Evolutionary conservation across 768 basidiomycete species (phyloP).

Genomic region (Leccinum variicolor): DNA sequence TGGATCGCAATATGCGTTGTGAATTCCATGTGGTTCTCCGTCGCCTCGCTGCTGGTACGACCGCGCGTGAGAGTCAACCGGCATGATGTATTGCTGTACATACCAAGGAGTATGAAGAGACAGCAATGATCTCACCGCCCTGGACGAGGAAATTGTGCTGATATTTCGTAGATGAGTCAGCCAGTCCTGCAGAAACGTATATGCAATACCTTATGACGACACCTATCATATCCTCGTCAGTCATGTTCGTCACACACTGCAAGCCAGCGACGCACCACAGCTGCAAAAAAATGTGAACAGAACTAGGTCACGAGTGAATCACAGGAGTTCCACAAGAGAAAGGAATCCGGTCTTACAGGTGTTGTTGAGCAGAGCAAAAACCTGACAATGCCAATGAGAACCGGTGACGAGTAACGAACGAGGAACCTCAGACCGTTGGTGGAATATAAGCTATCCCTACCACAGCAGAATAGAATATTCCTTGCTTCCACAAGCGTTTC

Average conservation of each 20-base stretch:
- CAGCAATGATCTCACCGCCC: conserved; percentile 11
- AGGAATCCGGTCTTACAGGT: conserved; percentile 4
- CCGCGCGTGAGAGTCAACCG: background rate
- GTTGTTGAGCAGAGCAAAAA: background rate
- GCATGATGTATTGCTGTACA: conserved; percentile 2
- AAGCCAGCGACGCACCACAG: conserved; percentile 4
- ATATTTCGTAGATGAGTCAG: background rate
- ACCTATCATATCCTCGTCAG: conserved; percentile 8
- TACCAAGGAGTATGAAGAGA: conserved; percentile 1
- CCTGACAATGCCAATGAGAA: conserved; percentile 5
- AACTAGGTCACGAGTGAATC: background rate
- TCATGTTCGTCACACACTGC: background rate
- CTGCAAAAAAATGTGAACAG: background rate
- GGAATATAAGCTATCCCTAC: conserved; percentile 15
- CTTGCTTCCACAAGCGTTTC: conserved; percentile 17
- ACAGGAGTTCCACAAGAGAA: background rate
- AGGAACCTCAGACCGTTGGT: background rate
- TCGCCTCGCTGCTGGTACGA: background rate
- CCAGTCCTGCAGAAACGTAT: background rate
- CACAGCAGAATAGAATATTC: conserved; percentile 13
- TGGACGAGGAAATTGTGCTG: conserved; percentile 10
- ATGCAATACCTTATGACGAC: conserved; percentile 8
- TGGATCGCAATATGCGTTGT: conserved; percentile 12
- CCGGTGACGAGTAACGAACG: too few species aligned
- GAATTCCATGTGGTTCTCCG: background rate